A percentile compares a stretch with the other conserved stretches of the same genome.
These are phyloP conservation scores for Trichodelitschia bisporula DNA, from an alignment of 495 filamentous ascomycete species.

Conservation along the genomic window DNA sequence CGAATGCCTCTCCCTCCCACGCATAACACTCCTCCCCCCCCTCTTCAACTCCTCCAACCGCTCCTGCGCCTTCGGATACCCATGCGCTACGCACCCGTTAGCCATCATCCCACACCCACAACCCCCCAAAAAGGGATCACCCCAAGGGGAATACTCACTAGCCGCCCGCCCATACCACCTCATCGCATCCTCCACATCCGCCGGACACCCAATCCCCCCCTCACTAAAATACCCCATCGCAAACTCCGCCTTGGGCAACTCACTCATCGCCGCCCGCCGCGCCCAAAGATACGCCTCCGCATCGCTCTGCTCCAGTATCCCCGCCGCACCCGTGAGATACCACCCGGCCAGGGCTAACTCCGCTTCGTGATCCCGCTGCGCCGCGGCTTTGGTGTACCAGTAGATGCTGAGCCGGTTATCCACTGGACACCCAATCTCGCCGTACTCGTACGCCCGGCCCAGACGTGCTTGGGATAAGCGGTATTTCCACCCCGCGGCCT, in stretches of 20 bases:
- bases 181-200: slow-evolving; percentile 83
- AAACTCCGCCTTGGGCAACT: slow-evolving; percentile 80
- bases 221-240: slow-evolving; percentile 97
- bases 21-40: slow-evolving; percentile 38
- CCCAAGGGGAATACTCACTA: slow-evolving; percentile 34
- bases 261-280: slow-evolving; percentile 64
- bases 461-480: slow-evolving; percentile 86
- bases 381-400: slow-evolving; percentile 82
- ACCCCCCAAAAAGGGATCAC: not conserved
- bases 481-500: slow-evolving; percentile 79
- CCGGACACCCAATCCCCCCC: slow-evolving; percentile 69
- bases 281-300: slow-evolving; percentile 97
- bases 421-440: slow-evolving; percentile 53
- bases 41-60: slow-evolving; percentile 79
- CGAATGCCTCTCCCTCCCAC: slow-evolving; percentile 55
- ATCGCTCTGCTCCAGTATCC: slow-evolving; percentile 73
- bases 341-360: slow-evolving; percentile 84
- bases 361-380: slow-evolving; percentile 83
- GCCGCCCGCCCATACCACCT: slow-evolving; percentile 96
- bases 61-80: slow-evolving; percentile 78
- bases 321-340: slow-evolving; percentile 83
- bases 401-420: slow-evolving; percentile 64
- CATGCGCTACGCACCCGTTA: slow-evolving; percentile 77
- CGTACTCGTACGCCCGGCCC: slow-evolving; percentile 75
- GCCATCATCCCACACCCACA: too few species aligned